Percentiles rank a stretch among this genome's conserved stretches.
Conservation (phyloP, 2,329 filamentous ascomycete genomes). For the Sclerotinia borealis region DNA sequence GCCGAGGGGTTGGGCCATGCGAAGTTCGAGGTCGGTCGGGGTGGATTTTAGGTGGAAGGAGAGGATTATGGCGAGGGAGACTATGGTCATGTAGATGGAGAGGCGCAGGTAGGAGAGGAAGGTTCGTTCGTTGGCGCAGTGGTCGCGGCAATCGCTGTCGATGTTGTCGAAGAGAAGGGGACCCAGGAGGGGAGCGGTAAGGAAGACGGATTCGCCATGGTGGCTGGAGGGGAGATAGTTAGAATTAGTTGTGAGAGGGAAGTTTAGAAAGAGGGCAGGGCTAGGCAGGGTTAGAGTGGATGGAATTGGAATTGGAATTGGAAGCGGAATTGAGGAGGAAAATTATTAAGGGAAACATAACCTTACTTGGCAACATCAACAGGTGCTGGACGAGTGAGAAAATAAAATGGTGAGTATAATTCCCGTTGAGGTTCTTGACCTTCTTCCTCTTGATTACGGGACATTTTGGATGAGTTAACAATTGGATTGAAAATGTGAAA, state of each 20-base stretch:
- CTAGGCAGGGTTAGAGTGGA: background rate
- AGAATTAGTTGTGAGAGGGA: background rate
- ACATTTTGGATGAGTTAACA: background rate
- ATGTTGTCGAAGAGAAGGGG: constrained; percentile 61
- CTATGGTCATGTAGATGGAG: constrained; percentile 83
- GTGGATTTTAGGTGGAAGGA: constrained; percentile 82
- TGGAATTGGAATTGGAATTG: background rate
- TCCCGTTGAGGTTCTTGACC: background rate
- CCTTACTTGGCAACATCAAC: background rate
- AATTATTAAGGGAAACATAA: background rate
- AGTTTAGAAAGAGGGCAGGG: background rate
- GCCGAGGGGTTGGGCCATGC: constrained; percentile 77
- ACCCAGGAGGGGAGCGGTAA: constrained; percentile 35
- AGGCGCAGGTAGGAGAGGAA: constrained; percentile 91
- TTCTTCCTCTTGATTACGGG: background rate
- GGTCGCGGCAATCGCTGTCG: constrained; percentile 56
- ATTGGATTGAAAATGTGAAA: background rate
- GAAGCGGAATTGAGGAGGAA: no score
- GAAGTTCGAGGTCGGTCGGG: constrained; percentile 64
- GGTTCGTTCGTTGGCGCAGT: constrained; percentile 48
- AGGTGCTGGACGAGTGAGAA: background rate
- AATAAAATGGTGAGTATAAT: constrained; percentile 4
- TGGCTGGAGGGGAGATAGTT: constrained; percentile 11
- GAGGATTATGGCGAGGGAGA: constrained; percentile 82
- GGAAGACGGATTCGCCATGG: constrained; percentile 24